phyloP scores from a whole-genome alignment of 2,329 filamentous ascomycete species.

The Epichloe brachyelytri region DNA sequence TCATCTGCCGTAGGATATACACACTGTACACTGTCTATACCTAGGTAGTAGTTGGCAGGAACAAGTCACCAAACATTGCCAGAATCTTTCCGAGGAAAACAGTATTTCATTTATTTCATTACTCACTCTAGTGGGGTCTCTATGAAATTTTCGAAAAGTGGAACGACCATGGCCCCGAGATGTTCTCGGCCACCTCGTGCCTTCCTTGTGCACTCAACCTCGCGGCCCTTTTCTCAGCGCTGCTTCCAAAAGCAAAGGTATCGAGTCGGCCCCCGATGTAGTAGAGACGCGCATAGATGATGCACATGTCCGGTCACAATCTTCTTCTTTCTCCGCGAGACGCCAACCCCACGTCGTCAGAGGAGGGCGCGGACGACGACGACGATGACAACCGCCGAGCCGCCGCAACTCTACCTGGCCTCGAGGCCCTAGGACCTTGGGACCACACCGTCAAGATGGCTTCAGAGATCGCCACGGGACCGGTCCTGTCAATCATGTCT shows the following conservation, averaged over 20 bases:
- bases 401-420: background rate
- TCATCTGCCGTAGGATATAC: too few relatives aligned
- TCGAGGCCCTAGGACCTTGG: background rate
- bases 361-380: background rate
- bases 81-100: too few relatives aligned
- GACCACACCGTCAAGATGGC: background rate
- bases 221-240: background rate
- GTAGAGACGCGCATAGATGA: background rate
- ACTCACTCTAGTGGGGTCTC: too few relatives aligned
- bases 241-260: too few relatives aligned
- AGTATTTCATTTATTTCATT: too few relatives aligned
- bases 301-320: conserved; percentile 6
- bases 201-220: background rate
- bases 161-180: too few relatives aligned
- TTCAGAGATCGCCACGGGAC: background rate
- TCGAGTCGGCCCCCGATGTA: background rate
- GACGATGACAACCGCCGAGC: background rate
- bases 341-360: conserved; percentile 1
- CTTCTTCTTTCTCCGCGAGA: conserved; percentile 3
- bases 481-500: background rate
- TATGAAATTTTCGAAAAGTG: too few relatives aligned
- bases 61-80: too few relatives aligned
- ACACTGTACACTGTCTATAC: too few relatives aligned
- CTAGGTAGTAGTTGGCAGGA: too few relatives aligned
- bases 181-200: too few relatives aligned